Percentiles rank a stretch among this genome's conserved stretches.
Conservation (phyloP, 176 grass and related monocot genomes). For the Pontederia paniculata region DNA sequence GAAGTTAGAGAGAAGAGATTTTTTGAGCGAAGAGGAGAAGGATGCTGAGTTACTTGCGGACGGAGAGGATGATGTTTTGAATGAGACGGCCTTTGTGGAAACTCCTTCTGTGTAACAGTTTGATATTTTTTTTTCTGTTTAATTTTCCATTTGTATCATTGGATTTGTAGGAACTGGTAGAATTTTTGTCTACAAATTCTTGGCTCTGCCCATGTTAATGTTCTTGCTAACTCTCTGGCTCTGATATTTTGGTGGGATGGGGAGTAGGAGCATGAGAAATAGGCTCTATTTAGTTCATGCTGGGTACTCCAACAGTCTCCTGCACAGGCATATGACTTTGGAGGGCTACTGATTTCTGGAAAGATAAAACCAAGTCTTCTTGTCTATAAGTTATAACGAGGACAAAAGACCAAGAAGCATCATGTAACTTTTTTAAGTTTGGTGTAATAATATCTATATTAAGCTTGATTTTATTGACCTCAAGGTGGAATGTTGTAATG, state of each 20-base stretch:
- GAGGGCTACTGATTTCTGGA: background rate
- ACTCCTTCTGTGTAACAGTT: background rate
- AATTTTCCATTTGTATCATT: background rate
- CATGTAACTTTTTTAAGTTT: background rate
- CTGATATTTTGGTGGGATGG: background rate
- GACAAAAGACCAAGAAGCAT: background rate
- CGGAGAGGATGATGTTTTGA: background rate
- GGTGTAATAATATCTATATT: background rate
- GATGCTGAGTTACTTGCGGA: background rate
- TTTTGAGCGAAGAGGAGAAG: background rate
- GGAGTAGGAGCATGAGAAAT: background rate
- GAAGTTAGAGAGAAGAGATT: background rate
- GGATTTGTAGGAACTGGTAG: conserved; percentile 4
- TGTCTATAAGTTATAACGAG: background rate
- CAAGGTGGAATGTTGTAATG: too few relatives aligned
- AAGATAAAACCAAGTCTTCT: background rate
- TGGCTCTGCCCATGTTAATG: background rate
- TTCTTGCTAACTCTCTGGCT: background rate
- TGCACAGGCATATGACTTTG: background rate
- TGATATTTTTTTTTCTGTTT: background rate
- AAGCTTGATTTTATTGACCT: too few relatives aligned
- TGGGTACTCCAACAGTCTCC: background rate
- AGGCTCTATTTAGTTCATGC: background rate
- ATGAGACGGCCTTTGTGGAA: background rate
- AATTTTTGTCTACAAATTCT: background rate